A percentile compares a stretch with the other conserved stretches of the same genome.
Conservation (phyloP, 2,329 filamentous ascomycete genomes). For the Aureobasidium sp. region DNA sequence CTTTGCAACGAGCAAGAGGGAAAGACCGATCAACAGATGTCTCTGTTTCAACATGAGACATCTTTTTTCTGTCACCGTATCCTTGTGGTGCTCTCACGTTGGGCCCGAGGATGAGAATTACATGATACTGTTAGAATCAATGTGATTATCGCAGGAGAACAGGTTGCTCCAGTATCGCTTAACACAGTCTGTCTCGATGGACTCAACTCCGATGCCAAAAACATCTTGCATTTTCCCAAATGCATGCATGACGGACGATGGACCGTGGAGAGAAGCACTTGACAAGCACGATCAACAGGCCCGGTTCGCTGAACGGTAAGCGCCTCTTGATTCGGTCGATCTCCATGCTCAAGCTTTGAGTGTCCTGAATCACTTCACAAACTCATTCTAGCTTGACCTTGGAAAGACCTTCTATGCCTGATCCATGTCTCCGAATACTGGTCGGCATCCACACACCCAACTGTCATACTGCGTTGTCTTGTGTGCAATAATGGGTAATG, state of each 20-base stretch:
- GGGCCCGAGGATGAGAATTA: not conserved
- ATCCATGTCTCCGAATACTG: not conserved
- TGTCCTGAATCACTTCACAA: not conserved
- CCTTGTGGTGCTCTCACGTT: no score
- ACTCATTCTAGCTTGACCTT: no score
- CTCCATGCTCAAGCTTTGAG: not conserved
- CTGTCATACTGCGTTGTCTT: not conserved
- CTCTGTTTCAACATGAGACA: not conserved
- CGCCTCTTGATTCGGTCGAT: not conserved
- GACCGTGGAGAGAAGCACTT: not conserved
- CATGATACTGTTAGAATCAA: not conserved
- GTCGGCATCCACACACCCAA: no score
- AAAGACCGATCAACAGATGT: not conserved
- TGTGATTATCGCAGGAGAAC: not conserved
- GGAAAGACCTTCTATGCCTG: not conserved
- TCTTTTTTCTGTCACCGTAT: not conserved
- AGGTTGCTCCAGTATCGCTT: not conserved
- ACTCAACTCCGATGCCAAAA: not conserved
- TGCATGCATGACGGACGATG: not conserved
- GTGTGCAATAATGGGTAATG: not conserved
- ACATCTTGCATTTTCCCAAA: not conserved
- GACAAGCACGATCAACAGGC: not conserved
- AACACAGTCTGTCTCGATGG: not conserved
- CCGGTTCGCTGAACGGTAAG: not conserved
- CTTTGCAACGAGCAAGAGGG: not conserved